phyloP scores from a whole-genome alignment of 2,329 filamentous ascomycete genomes.

The Aureobasidium sp. region DNA sequence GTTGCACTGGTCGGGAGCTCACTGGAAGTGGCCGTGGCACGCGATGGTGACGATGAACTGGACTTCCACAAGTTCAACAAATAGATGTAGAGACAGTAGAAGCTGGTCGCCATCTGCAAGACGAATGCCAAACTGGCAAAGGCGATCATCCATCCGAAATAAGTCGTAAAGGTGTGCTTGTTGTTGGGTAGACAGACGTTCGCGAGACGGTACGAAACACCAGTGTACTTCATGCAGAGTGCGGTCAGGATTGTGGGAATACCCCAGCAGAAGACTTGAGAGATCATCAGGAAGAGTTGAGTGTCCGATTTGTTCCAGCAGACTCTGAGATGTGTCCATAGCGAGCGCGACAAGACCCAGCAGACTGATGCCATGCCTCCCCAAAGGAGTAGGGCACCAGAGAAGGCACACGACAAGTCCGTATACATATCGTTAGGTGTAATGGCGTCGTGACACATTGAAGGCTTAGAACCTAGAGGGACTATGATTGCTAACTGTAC shows the following conservation, averaged over 20 bases:
- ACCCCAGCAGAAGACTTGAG: slow-evolving; percentile 23
- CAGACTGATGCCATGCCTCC: slow-evolving; percentile 73
- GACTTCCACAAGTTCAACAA: slow-evolving; percentile 20
- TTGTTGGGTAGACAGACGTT: slow-evolving; percentile 31
- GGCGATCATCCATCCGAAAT: slow-evolving; percentile 32
- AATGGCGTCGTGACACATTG: slow-evolving; percentile 72
- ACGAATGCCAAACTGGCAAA: slow-evolving; percentile 27
- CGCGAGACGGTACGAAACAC: slow-evolving; percentile 30
- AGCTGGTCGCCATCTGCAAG: slow-evolving; percentile 27
- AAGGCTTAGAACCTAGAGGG: slow-evolving; percentile 62
- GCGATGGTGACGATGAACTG: not conserved
- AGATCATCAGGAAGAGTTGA: slow-evolving; percentile 23
- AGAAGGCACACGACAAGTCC: slow-evolving; percentile 69
- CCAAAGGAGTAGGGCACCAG: slow-evolving; percentile 66
- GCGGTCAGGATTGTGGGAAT: slow-evolving; percentile 25
- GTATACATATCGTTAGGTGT: slow-evolving; percentile 77
- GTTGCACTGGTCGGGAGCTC: slow-evolving; percentile 8
- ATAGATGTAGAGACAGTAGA: slow-evolving; percentile 30
- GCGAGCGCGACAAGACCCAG: slow-evolving; percentile 49
- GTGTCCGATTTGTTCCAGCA: slow-evolving; percentile 29
- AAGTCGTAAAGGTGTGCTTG: slow-evolving; percentile 27
- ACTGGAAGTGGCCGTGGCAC: not conserved
- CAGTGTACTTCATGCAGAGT: slow-evolving; percentile 23
- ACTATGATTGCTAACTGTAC: slow-evolving; percentile 71
- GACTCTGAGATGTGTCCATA: slow-evolving; percentile 30